Evolutionary conservation across 169 alveolate genomes (phyloP), one percentile per base, ranked within the genome.

Genomic region (Theileria parva): DNA sequence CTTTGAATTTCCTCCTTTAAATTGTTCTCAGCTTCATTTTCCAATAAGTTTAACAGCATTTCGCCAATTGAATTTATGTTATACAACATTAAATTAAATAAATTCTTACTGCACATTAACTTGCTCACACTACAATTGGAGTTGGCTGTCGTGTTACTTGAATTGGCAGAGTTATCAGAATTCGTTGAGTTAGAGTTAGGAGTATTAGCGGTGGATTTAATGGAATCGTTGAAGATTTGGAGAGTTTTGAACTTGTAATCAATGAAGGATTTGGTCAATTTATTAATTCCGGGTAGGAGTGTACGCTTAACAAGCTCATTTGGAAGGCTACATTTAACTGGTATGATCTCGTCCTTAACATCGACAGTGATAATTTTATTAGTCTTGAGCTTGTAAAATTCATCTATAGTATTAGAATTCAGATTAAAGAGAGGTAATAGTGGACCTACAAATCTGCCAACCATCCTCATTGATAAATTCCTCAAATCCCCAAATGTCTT

Each of bases 401-500:
- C 68, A 7, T 72, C 53, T 51, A 28, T 39, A 32, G 37, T 34
- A 59, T 64, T 72, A 19, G 44, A 17, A 44, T 61, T 53, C 23
- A 44, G 39, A 51, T 74, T 68, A 80, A 59, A 71, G 30, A 80
- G 74, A n/a, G 61, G 69, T 27, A 70, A 11, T 28, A 80, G 13
- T 30, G 67, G 28, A n/a, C 51, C 37, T 15, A 75, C 80, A 21
- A 69, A 1, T 21, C 13, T 11, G 0, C 77, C 39, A 60, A 72
- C 28, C 25, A 44, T 27, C 23, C 23, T 11, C 77, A 50, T 15
- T 6, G 87, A 66, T 68, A 80, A 63, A 66, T 51, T 53, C 39
- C 32, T 21, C 48, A 72, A 17, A 76, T 65, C 63, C 5, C 81
- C 87, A 19, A 80, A 70, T 3, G 87, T 71, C 77, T 80, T 80